Evolutionary conservation across 2,329 filamentous ascomycete genomes (phyloP), one percentile per base, ranked within the genome.

Genomic region (Ophiostoma australiae): DNA sequence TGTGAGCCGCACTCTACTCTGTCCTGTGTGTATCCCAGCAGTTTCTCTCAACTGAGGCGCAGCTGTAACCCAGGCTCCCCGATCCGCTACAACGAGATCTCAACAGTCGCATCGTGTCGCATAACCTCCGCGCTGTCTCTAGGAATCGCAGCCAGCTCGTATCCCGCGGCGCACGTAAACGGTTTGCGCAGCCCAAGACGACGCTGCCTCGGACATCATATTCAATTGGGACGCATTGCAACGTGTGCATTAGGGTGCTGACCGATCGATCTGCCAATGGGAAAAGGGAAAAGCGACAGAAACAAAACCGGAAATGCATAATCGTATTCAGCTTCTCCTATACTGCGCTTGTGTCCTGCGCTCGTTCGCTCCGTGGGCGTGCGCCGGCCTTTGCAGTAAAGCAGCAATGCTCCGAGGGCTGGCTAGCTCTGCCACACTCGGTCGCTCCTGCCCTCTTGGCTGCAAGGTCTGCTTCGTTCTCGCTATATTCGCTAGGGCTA

Each of bases 391-490:
- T 61, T 61, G 58, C 13, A 13, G 23, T 27, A 63, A 33, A 35
- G 4, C 15, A 63, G 58, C 58, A 63, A 17, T 63, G 27, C 58
- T 39, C 33, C 63, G 20, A 37, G 63, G 63, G 63, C 63, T 31
- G 27, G 27, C 27, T 3, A 31, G 27, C 27, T 37, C 35, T 66
- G 63, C 63, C 63, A 66, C 63, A 66, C 35, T 66, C 63, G 35
- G 63, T 39, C 63, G 67, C 67, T 52, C 39, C 23, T 68, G n/a
- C 39, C 27, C 6, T 68, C 67, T 48, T 68, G 35, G 63, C 63
- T 41, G n/a, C 33, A 23, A 67, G 39, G 3, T 35, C 13, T 31
- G 58, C 58, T 63, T n/a, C 4, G 23, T 27, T 55, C n/a, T 27
- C 11, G 52, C 66, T 48, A n/a, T 33, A 15, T 27, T 48, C 15